phyloP scores from a whole-genome alignment of 495 filamentous ascomycete genomes.

The Physcia stellaris region DNA sequence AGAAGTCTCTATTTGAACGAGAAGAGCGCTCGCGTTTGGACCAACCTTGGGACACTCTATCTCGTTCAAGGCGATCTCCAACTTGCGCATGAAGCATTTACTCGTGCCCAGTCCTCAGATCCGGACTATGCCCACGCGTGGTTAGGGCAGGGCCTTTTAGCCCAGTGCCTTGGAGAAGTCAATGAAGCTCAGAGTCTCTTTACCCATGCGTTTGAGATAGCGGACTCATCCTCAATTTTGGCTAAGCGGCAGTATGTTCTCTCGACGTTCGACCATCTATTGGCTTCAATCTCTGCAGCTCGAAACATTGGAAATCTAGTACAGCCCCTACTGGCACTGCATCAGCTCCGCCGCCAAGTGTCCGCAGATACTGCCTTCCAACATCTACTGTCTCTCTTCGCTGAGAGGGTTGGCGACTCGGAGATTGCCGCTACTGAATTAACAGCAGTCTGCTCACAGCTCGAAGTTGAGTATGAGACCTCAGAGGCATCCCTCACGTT shows the following conservation, averaged over 20 bases:
- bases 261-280: conserved; percentile 65
- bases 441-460: conserved; percentile 44
- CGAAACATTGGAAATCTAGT: conserved; percentile 50
- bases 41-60: conserved; percentile 79
- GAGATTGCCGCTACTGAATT: conserved; percentile 50
- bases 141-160: conserved; percentile 83
- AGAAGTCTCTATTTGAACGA: conserved; percentile 89
- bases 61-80: conserved; percentile 68
- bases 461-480: conserved; percentile 72
- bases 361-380: conserved; percentile 53
- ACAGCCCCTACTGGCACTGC: conserved; percentile 74
- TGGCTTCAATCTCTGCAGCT: conserved; percentile 36
- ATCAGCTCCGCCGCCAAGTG: conserved; percentile 57
- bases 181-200: conserved; percentile 73
- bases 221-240: conserved; percentile 54
- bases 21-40: conserved; percentile 66
- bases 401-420: conserved; percentile 62
- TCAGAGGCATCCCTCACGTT: conserved; percentile 63
- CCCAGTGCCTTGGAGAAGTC: conserved; percentile 54
- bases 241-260: conserved; percentile 63
- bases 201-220: conserved; percentile 91
- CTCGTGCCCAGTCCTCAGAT: conserved; percentile 80
- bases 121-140: conserved; percentile 86
- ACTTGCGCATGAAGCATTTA: conserved; percentile 79
- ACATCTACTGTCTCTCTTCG: conserved; percentile 67